phyloP scores from a whole-genome alignment of 2,329 filamentous ascomycete genomes.

The Monilinia aucupariae region DNA sequence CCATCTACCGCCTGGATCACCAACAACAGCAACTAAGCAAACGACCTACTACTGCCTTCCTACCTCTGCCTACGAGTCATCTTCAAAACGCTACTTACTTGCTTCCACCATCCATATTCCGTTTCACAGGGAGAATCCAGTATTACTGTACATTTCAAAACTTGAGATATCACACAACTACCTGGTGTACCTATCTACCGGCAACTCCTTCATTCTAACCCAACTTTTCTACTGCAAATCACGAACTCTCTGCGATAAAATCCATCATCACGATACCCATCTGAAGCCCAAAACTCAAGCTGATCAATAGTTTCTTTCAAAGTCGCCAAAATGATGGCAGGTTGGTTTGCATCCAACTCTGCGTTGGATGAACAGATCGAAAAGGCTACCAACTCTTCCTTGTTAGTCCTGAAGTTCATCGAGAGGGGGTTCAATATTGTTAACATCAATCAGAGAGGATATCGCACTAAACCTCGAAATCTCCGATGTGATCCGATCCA shows the following conservation, averaged over 20 bases:
- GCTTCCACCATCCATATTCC: not conserved
- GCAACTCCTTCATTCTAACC: not conserved
- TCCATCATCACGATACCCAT: not conserved
- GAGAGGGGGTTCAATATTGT: slow-evolving; percentile 8
- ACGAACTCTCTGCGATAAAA: not conserved
- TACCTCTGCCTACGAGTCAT: not conserved
- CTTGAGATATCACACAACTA: not conserved
- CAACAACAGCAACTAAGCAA: not conserved
- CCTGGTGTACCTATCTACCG: not conserved
- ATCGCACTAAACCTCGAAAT: slow-evolving; percentile 98
- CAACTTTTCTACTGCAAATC: not conserved
- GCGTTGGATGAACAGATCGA: slow-evolving; percentile 97
- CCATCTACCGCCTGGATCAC: not conserved
- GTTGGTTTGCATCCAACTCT: slow-evolving; percentile 92
- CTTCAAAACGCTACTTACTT: not conserved
- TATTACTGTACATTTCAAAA: not conserved
- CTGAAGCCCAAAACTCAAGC: not conserved
- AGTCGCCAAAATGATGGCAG: slow-evolving; percentile 65
- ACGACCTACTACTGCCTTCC: too few species aligned
- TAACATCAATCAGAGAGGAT: slow-evolving; percentile 63
- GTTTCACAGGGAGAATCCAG: not conserved
- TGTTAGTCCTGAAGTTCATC: slow-evolving; percentile 52
- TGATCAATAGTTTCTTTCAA: not conserved
- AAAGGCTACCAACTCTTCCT: slow-evolving; percentile 79
- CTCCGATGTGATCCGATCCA: slow-evolving; percentile 93